These are phyloP conservation scores for Berkeleyomyces basicola DNA, from an alignment of 2,329 filamentous ascomycete genomes.

Conservation along the genomic window DNA sequence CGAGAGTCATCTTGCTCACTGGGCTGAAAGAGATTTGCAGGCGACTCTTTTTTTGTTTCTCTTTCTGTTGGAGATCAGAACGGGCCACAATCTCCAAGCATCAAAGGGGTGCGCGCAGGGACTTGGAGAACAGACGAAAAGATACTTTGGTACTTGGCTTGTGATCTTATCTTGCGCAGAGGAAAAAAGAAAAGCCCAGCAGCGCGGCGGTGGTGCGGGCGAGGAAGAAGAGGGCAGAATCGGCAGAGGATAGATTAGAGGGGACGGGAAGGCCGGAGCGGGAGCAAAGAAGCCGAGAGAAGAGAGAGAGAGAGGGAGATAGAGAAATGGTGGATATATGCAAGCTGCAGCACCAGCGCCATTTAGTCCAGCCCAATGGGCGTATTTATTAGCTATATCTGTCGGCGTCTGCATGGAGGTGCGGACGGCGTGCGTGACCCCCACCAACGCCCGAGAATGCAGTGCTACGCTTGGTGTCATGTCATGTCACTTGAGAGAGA, in stretches of 20 bases:
- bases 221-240: not conserved
- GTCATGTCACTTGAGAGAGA: too few species aligned
- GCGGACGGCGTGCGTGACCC: too few species aligned
- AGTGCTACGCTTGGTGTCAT: too few species aligned
- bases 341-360: too few species aligned
- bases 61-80: not conserved
- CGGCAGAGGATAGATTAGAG: not conserved
- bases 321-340: not conserved
- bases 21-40: too few species aligned
- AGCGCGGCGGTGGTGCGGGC: not conserved
- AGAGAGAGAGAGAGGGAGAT: not conserved
- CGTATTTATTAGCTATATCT: too few species aligned
- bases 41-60: not conserved
- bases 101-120: not conserved
- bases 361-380: too few species aligned
- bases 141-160: not conserved
- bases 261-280: not conserved
- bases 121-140: not conserved
- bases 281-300: not conserved
- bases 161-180: not conserved
- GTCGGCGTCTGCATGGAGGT: too few species aligned
- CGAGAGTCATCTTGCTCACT: not conserved
- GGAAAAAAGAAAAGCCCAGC: not conserved
- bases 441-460: too few species aligned
- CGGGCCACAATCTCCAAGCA: too few species aligned